A percentile compares a stretch with the other conserved stretches of the same genome.
These are phyloP conservation scores for Haplosporangium gracile DNA, from an alignment of 192 early-diverging fungal genomes.

Conservation along the genomic window DNA sequence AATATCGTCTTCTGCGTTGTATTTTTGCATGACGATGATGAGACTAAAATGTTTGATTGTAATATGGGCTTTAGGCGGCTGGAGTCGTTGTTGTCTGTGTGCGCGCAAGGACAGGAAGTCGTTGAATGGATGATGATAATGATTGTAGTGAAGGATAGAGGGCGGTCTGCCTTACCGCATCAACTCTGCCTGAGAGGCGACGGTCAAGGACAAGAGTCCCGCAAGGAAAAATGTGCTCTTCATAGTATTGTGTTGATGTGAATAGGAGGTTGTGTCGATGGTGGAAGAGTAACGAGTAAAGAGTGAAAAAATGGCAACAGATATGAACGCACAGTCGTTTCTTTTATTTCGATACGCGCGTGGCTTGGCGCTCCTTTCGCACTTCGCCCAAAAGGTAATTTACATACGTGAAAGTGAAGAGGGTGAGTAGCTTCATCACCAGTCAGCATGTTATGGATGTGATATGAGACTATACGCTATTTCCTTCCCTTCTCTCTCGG, in stretches of 20 bases:
- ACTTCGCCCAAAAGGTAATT: too few species aligned
- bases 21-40: neutral
- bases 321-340: neutral
- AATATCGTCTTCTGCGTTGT: neutral
- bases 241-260: neutral
- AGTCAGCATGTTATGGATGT: too few species aligned
- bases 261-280: neutral
- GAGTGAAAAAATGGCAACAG: neutral
- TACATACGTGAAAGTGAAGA: too few species aligned
- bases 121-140: neutral
- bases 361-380: too few species aligned
- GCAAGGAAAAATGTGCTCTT: slow-evolving; percentile 7
- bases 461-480: too few species aligned
- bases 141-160: neutral
- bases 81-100: neutral
- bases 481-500: too few species aligned
- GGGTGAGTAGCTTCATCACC: neutral
- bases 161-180: slow-evolving; percentile 1
- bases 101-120: neutral
- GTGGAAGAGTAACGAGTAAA: neutral
- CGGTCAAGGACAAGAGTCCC: slow-evolving; percentile 29
- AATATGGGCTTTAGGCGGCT: too few species aligned
- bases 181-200: slow-evolving; percentile 25
- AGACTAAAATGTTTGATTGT: neutral
- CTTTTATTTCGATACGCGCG: too few species aligned